Evolutionary conservation across 1,284 basidiomycete genomes (phyloP), one percentile per base, ranked within the genome.

Genomic region (Afroboletus lepidellus): DNA sequence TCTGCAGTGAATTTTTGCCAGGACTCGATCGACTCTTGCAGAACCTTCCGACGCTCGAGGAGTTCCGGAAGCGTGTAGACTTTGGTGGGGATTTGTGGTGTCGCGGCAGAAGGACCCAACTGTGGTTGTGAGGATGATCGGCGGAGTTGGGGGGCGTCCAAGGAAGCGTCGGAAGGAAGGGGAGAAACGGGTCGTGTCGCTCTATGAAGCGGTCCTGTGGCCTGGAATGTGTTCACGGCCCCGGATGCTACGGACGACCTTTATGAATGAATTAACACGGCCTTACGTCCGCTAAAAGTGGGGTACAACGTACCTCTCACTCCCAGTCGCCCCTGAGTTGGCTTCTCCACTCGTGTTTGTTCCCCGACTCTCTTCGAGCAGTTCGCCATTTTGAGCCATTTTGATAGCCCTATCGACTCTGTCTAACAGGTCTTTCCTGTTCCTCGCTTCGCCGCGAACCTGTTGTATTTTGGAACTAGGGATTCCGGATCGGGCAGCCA

Each of bases 401-500:
- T 48, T 58, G 51, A 66, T 69, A 44, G 62, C 64, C 48, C 36
- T 69, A 38, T 66, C 66, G 16, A 69, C 55, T 46, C 54, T 65
- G 50, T 69, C 60, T 46, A 69, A 50, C 43, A 69, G 51, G 55
- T 70, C 64, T 30, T 69, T 66, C 43, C 67, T 69, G 53, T 50
- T 64, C 58, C 61, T 66, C 39, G 67, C 64, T 59, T 67, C 66
- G 9, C 54, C 56, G 24, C 64, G 66, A 21, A 70, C 66, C 46
- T 69, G 60, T 37, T 69, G 66, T 36, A 69, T 67, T 41, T 60
- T 69, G 50, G 66, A 64, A 51, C 45, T 67, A 5, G 67, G 60
- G 29, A 66, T 67, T 32, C 66, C 64, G 16, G 67, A 70, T 69
- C 67, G 55, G 49, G 67, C 64, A 39, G 64, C 64, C 64, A 66